These are phyloP conservation scores for Xylariales sp. DNA, from an alignment of 2,329 filamentous ascomycete species.

Conservation along the genomic window DNA sequence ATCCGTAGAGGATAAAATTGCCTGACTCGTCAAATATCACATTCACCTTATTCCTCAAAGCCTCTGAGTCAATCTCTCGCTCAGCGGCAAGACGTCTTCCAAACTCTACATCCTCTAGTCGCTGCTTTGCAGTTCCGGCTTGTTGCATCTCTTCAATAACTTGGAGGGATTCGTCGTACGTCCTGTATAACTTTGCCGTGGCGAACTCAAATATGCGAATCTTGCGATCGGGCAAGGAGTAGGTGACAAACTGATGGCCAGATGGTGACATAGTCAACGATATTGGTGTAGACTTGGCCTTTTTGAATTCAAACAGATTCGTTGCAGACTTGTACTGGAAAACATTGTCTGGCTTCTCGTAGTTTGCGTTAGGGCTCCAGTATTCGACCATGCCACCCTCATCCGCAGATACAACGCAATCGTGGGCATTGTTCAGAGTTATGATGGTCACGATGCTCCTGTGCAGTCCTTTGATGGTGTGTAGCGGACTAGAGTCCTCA, in stretches of 20 bases:
- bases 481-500: slow-evolving; percentile 69
- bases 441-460: slow-evolving; percentile 77
- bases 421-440: slow-evolving; percentile 81
- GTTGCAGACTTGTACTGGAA: slow-evolving; percentile 93
- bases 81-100: slow-evolving; percentile 83
- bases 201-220: slow-evolving; percentile 91
- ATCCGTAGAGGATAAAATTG: slow-evolving; percentile 92
- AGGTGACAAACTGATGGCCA: slow-evolving; percentile 79
- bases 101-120: slow-evolving; percentile 88
- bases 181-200: slow-evolving; percentile 80
- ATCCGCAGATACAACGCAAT: slow-evolving; percentile 89
- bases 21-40: slow-evolving; percentile 95
- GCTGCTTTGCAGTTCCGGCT: slow-evolving; percentile 76
- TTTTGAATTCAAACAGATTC: slow-evolving; percentile 95
- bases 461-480: slow-evolving; percentile 77
- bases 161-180: slow-evolving; percentile 89
- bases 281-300: slow-evolving; percentile 79
- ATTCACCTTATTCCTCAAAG: slow-evolving; percentile 68
- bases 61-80: slow-evolving; percentile 72
- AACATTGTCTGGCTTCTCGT: slow-evolving; percentile 87
- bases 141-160: slow-evolving; percentile 94
- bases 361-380: slow-evolving; percentile 76
- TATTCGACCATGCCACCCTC: slow-evolving; percentile 94
- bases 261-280: slow-evolving; percentile 82
- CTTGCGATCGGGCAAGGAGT: slow-evolving; percentile 91